Percentiles rank a stretch among this genome's conserved stretches.
These are phyloP conservation scores for Aspergillus avenaceus DNA, from an alignment of 495 filamentous ascomycete genomes.

Conservation along the genomic window DNA sequence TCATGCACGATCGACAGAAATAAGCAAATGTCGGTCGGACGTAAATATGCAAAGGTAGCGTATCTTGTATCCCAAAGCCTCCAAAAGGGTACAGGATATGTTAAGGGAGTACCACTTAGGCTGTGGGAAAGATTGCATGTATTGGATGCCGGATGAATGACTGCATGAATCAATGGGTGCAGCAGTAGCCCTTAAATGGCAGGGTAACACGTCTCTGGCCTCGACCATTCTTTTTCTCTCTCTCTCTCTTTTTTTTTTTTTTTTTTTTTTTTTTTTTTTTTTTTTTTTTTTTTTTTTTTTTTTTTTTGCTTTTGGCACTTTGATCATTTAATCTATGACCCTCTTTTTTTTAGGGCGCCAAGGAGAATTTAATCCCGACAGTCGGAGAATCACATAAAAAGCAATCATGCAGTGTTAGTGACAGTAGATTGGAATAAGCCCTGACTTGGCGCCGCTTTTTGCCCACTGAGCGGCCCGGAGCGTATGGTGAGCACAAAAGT, in stretches of 20 bases:
- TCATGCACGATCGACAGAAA: neutral
- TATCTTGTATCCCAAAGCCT: neutral
- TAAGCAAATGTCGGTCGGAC: neutral
- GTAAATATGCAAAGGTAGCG: neutral
- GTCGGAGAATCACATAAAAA: constrained; percentile 5
- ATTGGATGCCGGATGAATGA: neutral
- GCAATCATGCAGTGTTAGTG: neutral
- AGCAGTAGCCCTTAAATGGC: neutral
- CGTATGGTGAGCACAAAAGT: too few species aligned
- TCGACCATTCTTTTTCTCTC: neutral
- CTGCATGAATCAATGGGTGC: neutral
- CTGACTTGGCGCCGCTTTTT: too few species aligned
- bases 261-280: neutral
- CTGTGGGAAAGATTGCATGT: neutral
- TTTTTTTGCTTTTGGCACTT: neutral
- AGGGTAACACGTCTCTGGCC: neutral
- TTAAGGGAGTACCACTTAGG: neutral
- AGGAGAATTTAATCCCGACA: constrained; percentile 1
- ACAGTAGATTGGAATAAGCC: neutral
- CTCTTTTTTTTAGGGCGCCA: constrained; percentile 4
- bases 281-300: neutral
- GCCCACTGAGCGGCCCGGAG: too few species aligned
- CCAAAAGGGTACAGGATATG: neutral
- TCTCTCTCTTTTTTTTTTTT: neutral
- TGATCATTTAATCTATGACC: too few species aligned